These are phyloP conservation scores for Ustanciosporium gigantosporum DNA, from an alignment of 1,284 basidiomycete genomes.

Conservation along the genomic window DNA sequence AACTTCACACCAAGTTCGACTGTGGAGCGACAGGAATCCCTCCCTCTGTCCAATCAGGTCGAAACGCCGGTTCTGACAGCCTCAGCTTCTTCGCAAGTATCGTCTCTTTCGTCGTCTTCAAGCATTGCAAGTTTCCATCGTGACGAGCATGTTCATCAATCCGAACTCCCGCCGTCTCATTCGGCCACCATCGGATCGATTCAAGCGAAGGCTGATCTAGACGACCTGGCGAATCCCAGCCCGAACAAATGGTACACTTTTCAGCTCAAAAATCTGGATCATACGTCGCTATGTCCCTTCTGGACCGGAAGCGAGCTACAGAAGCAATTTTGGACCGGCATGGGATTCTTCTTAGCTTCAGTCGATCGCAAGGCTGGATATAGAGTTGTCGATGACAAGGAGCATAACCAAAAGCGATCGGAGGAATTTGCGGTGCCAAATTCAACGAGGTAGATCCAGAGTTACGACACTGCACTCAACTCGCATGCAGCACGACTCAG, in stretches of 20 bases:
- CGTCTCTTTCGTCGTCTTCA: too few species aligned
- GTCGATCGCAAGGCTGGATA: conserved; percentile 15
- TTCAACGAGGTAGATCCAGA: too few species aligned
- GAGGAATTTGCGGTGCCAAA: too few species aligned
- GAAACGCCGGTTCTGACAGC: too few species aligned
- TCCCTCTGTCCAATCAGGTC: background rate
- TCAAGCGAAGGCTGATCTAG: background rate
- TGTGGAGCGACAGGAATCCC: background rate
- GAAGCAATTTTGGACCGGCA: conserved; percentile 36
- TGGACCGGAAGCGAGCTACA: conserved; percentile 42
- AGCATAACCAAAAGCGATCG: too few species aligned
- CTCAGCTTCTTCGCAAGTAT: too few species aligned
- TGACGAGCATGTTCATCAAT: too few species aligned
- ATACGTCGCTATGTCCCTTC: conserved; percentile 35
- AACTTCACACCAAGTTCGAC: background rate
- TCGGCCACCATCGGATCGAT: too few species aligned
- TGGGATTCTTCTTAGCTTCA: conserved; percentile 27
- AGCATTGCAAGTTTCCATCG: too few species aligned
- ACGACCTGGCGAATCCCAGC: background rate
- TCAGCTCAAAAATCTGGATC: conserved; percentile 18
- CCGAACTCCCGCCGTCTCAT: too few species aligned
- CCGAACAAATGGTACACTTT: conserved; percentile 39
- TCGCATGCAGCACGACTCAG: too few species aligned
- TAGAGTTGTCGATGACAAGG: background rate
- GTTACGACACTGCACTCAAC: too few species aligned